Evolutionary conservation across 164 flowering plant species (phyloP).

Genomic region (Sedum album): DNA sequence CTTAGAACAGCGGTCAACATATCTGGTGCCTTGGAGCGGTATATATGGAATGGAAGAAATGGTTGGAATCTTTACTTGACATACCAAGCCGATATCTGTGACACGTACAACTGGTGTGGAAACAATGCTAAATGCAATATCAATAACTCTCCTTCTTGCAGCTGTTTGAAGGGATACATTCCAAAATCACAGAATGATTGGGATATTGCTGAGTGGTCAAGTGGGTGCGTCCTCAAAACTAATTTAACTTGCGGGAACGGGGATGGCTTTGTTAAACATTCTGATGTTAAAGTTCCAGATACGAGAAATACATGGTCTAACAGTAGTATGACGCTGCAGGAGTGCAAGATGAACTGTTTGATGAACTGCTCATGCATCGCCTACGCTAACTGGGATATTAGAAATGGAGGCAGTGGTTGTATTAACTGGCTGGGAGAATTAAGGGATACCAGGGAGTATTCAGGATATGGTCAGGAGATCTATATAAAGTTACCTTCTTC

Average conservation of each 20-base stretch:
- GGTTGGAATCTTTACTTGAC: constrained; percentile 14
- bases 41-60: constrained; percentile 11
- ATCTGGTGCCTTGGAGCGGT: constrained; percentile 9
- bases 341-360: constrained; percentile 21
- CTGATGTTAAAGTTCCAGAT: constrained; percentile 19
- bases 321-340: constrained; percentile 17
- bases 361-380: constrained; percentile 31
- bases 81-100: constrained; percentile 16
- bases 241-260: constrained; percentile 10
- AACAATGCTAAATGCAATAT: constrained; percentile 22
- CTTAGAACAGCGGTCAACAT: constrained; percentile 8
- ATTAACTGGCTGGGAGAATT: constrained; percentile 17
- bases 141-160: constrained; percentile 10
- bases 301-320: constrained; percentile 12
- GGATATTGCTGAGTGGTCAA: constrained; percentile 10
- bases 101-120: constrained; percentile 23
- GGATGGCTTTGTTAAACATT: constrained; percentile 15
- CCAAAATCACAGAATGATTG: constrained; percentile 16
- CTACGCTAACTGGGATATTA: constrained; percentile 16
- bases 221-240: constrained; percentile 16
- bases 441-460: constrained; percentile 11
- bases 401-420: constrained; percentile 17
- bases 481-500: constrained; percentile 15
- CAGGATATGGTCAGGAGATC: constrained; percentile 8
- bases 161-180: constrained; percentile 15